A percentile compares a stretch with the other conserved stretches of the same genome.
Evolutionary conservation across 768 basidiomycete species (phyloP).

Genomic region (Mycena albidolilacea): DNA sequence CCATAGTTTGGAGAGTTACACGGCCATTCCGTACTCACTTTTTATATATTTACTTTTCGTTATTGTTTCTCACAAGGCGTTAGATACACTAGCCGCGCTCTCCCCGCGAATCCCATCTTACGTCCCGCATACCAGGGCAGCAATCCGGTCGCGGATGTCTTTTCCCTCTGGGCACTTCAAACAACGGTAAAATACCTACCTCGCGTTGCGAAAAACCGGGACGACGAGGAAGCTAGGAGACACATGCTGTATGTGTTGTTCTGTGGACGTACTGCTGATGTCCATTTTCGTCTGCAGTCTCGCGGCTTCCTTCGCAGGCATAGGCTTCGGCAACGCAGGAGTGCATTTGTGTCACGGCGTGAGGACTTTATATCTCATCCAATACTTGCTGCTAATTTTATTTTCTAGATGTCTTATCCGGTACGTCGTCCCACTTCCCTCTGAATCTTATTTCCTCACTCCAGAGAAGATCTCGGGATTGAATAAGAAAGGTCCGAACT

Average conservation of each 20-base stretch:
- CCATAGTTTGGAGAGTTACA: conserved; percentile 96
- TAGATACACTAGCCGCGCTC: conserved; percentile 92
- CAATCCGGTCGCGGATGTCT: conserved; percentile 96
- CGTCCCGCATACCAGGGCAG: conserved; percentile 95
- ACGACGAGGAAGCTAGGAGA: conserved; percentile 86
- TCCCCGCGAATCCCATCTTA: conserved; percentile 90
- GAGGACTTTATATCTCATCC: conserved; percentile 44
- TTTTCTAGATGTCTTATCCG: conserved; percentile 39
- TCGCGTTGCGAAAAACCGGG: conserved; percentile 82
- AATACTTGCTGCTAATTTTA: not conserved
- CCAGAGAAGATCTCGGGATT: conserved; percentile 83
- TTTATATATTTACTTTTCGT: not conserved
- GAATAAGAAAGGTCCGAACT: conserved; percentile 95
- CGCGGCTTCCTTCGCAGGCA: conserved; percentile 94
- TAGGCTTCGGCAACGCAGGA: conserved; percentile 95
- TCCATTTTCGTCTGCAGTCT: conserved; percentile 61
- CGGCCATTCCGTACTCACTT: conserved; percentile 83
- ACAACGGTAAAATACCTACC: conserved; percentile 93
- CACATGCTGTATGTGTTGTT: conserved; percentile 85
- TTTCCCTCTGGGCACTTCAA: conserved; percentile 93
- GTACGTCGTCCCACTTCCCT: not conserved
- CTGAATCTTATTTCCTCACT: not conserved
- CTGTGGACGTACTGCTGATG: not conserved
- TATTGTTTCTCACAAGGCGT: conserved; percentile 9
- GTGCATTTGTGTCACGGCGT: conserved; percentile 93